A percentile compares a stretch with the other conserved stretches of the same genome.
Evolutionary conservation across 208 protist genomes (phyloP).

Genomic region (Perkinsela sp.): DNA sequence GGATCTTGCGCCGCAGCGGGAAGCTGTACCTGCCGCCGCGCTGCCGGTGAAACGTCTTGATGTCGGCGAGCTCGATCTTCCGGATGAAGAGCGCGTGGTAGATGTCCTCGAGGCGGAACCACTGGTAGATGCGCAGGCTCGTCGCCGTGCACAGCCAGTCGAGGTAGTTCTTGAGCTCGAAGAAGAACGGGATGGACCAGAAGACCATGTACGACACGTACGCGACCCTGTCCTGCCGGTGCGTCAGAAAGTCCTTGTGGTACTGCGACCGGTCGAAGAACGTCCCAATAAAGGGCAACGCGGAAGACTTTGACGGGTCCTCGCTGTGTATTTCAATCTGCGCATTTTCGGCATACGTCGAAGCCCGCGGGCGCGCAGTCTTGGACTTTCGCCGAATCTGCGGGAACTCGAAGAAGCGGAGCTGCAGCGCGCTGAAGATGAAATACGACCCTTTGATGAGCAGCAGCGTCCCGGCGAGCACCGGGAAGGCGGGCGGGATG

Average conservation of each 20-base stretch:
- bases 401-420: neutral
- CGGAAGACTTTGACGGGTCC: neutral
- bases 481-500: neutral
- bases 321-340: neutral
- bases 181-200: constrained; percentile 25
- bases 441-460: neutral
- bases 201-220: constrained; percentile 17
- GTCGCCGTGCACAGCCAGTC: constrained; percentile 36
- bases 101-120: constrained; percentile 41
- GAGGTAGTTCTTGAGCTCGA: constrained; percentile 31
- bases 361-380: neutral
- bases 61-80: constrained; percentile 26
- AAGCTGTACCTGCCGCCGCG: constrained; percentile 3
- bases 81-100: constrained; percentile 20
- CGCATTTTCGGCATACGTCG: neutral
- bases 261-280: neutral
- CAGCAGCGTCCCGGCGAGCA: neutral
- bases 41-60: neutral
- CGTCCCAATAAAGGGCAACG: neutral
- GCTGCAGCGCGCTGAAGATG: neutral
- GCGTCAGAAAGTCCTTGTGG: constrained; percentile 32
- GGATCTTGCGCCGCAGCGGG: constrained; percentile 10
- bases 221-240: constrained; percentile 17
- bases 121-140: constrained; percentile 27
- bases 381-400: no score